Percentiles rank a stretch among this genome's conserved stretches.
Conservation (phyloP, 2,329 filamentous ascomycete genomes). For the Claviceps pazoutovae region DNA sequence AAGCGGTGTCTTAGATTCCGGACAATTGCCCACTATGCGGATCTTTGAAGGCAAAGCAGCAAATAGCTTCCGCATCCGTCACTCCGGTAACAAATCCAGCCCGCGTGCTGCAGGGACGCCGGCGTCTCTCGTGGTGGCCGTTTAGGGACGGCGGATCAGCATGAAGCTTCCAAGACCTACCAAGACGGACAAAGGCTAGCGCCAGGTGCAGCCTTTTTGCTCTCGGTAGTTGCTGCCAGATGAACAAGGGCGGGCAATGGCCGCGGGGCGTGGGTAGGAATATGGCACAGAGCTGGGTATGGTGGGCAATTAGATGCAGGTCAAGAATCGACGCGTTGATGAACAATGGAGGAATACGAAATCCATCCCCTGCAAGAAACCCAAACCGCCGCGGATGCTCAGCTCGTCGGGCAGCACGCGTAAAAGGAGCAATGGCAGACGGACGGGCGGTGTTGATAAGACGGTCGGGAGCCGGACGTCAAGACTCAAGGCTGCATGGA, state of each 20-base stretch:
- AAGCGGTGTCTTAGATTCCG: constrained; percentile 7
- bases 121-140: background rate
- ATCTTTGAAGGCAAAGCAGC: background rate
- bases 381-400: background rate
- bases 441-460: background rate
- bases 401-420: background rate
- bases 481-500: background rate
- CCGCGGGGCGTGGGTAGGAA: background rate
- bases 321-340: background rate
- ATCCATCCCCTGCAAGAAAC: background rate
- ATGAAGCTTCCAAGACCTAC: background rate
- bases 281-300: background rate
- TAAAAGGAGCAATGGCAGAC: background rate
- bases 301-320: background rate
- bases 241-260: background rate
- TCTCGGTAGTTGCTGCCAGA: background rate
- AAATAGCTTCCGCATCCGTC: constrained; percentile 9
- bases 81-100: constrained; percentile 9
- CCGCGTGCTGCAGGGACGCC: background rate
- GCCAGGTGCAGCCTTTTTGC: background rate
- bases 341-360: background rate
- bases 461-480: background rate
- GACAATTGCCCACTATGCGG: constrained; percentile 1
- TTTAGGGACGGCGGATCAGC: background rate
- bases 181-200: background rate